A percentile compares a stretch with the other conserved stretches of the same genome.
phyloP scores from a whole-genome alignment of 2,329 filamentous ascomycete genomes.

The Venturia asperata region DNA sequence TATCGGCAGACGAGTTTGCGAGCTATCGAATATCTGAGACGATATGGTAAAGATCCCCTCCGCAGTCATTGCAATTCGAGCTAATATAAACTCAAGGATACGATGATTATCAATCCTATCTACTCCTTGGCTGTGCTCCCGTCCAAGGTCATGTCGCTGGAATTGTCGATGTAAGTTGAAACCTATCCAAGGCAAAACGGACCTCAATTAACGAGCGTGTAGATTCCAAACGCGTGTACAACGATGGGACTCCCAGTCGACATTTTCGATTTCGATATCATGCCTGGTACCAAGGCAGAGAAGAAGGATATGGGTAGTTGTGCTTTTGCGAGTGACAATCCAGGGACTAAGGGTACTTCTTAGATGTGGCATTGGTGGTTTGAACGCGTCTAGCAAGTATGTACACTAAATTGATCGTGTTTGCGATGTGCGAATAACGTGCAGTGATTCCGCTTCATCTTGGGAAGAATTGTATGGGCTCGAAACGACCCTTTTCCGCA shows the following conservation, averaged over 20 bases:
- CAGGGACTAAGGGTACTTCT: background rate
- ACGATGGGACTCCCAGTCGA: conserved; percentile 85
- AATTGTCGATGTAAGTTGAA: conserved; percentile 58
- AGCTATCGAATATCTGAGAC: conserved; percentile 69
- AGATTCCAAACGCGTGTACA: conserved; percentile 81
- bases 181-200: background rate
- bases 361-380: background rate
- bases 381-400: background rate
- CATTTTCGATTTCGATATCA: conserved; percentile 91
- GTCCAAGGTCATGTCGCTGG: conserved; percentile 84
- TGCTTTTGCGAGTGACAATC: conserved; percentile 36
- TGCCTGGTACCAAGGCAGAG: conserved; percentile 54
- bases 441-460: too few species aligned
- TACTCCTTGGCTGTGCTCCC: conserved; percentile 77
- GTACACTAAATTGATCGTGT: too few species aligned
- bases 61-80: background rate
- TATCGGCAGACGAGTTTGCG: conserved; percentile 75
- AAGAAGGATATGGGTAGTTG: conserved; percentile 64
- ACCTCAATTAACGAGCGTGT: too few species aligned
- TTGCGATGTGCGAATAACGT: too few species aligned
- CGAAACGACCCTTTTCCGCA: too few species aligned
- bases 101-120: conserved; percentile 71
- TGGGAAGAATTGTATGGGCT: too few species aligned
- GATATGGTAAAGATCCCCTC: conserved; percentile 50
- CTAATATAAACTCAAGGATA: conserved; percentile 38